These are phyloP conservation scores for Ophiocordyceps sinensis DNA, from an alignment of 2,329 filamentous ascomycete genomes.

Conservation along the genomic window DNA sequence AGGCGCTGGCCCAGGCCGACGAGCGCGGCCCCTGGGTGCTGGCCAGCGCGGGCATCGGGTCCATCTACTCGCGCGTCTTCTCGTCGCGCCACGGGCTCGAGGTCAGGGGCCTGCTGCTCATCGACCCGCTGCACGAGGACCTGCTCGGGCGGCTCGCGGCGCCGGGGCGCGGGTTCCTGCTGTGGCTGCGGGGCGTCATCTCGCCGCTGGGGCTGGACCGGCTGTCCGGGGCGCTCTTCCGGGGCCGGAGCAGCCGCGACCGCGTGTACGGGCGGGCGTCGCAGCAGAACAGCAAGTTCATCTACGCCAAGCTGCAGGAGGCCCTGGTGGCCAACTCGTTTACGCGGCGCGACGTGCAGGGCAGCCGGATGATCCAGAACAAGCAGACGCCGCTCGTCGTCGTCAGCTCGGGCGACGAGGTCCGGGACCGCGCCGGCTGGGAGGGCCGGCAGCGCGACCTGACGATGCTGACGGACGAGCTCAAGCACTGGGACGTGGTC, in stretches of 20 bases:
- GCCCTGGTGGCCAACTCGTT: constrained; percentile 75
- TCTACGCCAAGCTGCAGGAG: constrained; percentile 89
- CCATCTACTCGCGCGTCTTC: constrained; percentile 83
- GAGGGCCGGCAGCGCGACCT: constrained; percentile 74
- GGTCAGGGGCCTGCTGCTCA: constrained; percentile 65
- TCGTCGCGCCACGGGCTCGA: constrained; percentile 65
- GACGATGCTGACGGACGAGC: constrained; percentile 62
- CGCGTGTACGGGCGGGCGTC: constrained; percentile 70
- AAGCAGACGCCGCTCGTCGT: constrained; percentile 63
- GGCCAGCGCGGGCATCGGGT: constrained; percentile 73
- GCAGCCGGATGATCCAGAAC: constrained; percentile 65
- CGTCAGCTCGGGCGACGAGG: constrained; percentile 65
- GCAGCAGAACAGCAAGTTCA: constrained; percentile 66
- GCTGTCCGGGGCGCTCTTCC: constrained; percentile 66
- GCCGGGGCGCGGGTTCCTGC: constrained; percentile 59
- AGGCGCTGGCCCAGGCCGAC: constrained; percentile 65
- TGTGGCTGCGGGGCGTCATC: constrained; percentile 77
- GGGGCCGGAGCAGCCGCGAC: constrained; percentile 65
- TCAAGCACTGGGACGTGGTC: constrained; percentile 77
- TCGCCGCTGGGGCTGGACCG: constrained; percentile 78
- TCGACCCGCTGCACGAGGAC: constrained; percentile 84
- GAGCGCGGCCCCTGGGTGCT: constrained; percentile 85
- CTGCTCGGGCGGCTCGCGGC: constrained; percentile 54
- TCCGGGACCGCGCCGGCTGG: constrained; percentile 58
- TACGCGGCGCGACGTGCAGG: constrained; percentile 67